Evolutionary conservation across 2,329 filamentous ascomycete species (phyloP), one percentile per base, ranked within the genome.

Genomic region (Escovopsis weberi): DNA sequence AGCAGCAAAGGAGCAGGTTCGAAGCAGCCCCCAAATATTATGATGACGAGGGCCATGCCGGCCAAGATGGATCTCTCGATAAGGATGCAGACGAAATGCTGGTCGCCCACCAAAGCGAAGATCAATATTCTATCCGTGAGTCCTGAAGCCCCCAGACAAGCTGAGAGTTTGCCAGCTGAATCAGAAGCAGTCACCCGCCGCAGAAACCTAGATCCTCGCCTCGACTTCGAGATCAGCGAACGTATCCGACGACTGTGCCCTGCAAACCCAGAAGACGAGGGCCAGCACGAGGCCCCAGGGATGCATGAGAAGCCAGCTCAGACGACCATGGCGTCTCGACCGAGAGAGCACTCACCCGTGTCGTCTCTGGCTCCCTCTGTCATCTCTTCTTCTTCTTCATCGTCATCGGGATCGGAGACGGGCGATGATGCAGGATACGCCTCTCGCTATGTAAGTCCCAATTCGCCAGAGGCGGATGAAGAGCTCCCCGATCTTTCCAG

Each of bases 181-280:
- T 23, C 23, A 23, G 23, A 23, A 23, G 33, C 33, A 54, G 52
- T 53, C 35, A 46, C 50, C 6, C 46, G 48, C 33, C 47, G 42
- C 33, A 51, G 50, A 38, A 52, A 45, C 15, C 38, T 51, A 9
- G 47, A 54, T 40, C 38, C 42, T 35, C 45, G 40, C 28, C 50
- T 46, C 15, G 52, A 54, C 18, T 51, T 69, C 18, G 59, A 66
- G 44, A 54, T 67, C 32, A 60, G 56, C 38, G 38, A 23, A 35
- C 40, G 10, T 39, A 41, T 34, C 37, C 26, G 23, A 28, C 34
- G 26, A 37, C 38, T 32, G 36, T 35, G 43, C 39, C 37, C 33
- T 19, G 12, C n/a, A 23, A 45, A 23, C 43, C 44, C 32, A 23
- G 18, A 23, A 38, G 37, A 38, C 19, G 26, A 38, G 5, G 37